Percentiles rank a stretch among this genome's conserved stretches.
phyloP scores from a whole-genome alignment of 2,329 filamentous ascomycete genomes.

The Lecanicillium sp. region DNA sequence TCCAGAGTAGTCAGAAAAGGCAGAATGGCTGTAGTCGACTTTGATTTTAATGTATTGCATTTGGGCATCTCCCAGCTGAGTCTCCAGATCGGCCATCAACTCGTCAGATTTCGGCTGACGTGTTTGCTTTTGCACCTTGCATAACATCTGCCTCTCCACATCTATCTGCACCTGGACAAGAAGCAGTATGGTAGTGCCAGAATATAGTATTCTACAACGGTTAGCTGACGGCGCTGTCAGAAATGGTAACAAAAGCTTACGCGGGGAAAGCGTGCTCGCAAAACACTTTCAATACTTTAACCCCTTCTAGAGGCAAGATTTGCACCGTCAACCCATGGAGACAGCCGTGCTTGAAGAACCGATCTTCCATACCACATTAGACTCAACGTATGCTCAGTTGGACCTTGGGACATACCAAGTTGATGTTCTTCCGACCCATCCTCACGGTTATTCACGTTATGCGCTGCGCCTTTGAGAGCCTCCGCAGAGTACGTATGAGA shows the following conservation, averaged over 20 bases:
- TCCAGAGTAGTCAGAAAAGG: slow-evolving; percentile 33
- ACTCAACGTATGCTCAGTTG: no score
- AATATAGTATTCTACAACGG: slow-evolving; percentile 28
- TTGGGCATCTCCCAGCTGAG: slow-evolving; percentile 41
- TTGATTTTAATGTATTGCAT: slow-evolving; percentile 44
- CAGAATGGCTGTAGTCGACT: slow-evolving; percentile 49
- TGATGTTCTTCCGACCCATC: slow-evolving; percentile 1
- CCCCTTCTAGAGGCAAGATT: slow-evolving; percentile 32
- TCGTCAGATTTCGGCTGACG: slow-evolving; percentile 40
- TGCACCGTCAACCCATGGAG: slow-evolving; percentile 42
- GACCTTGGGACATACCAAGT: slow-evolving; percentile 1
- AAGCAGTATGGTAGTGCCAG: slow-evolving; percentile 38
- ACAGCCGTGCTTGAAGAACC: slow-evolving; percentile 34
- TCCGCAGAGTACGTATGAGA: slow-evolving; percentile 9
- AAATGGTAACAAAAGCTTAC: slow-evolving; percentile 23
- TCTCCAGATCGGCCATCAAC: slow-evolving; percentile 51
- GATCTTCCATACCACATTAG: slow-evolving; percentile 15
- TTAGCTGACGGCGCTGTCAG: background rate
- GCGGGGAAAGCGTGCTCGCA: slow-evolving; percentile 33
- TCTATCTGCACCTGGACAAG: slow-evolving; percentile 38
- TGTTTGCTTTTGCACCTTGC: slow-evolving; percentile 13
- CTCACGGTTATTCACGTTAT: no score
- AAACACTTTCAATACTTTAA: slow-evolving; percentile 37
- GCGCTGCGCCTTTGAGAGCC: background rate
- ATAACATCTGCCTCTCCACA: slow-evolving; percentile 6